Evolutionary conservation across 805 yeast genomes (phyloP).

Genomic region (Jamesozyma piceae): DNA sequence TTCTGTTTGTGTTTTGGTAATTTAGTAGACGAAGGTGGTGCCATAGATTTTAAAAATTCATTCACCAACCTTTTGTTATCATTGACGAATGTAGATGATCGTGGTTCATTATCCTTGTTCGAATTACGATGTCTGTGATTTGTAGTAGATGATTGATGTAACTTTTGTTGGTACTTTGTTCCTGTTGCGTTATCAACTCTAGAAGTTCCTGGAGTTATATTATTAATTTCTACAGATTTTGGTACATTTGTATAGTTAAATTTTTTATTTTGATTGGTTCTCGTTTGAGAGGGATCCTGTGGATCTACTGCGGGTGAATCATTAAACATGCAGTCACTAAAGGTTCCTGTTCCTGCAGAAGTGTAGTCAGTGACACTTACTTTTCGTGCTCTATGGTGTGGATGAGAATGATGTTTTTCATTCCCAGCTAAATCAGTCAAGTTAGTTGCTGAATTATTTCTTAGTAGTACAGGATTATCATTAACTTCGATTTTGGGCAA

Average conservation of each 20-base stretch:
- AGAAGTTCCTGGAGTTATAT: not conserved
- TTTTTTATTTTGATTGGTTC: not conserved
- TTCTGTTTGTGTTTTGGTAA: not conserved
- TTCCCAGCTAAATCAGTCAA: slow-evolving; percentile 1
- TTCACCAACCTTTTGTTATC: slow-evolving; percentile 23
- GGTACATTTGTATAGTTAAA: not conserved
- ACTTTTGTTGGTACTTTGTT: not conserved
- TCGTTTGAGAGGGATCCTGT: not conserved
- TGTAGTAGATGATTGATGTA: not conserved
- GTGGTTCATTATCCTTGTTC: not conserved
- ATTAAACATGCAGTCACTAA: slow-evolving; percentile 22
- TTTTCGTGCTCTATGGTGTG: slow-evolving; percentile 4
- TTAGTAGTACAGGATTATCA: not conserved
- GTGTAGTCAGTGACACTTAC: slow-evolving; percentile 14
- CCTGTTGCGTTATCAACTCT: not conserved
- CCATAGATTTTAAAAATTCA: slow-evolving; percentile 22
- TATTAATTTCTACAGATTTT: not conserved
- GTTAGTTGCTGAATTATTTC: slow-evolving; percentile 1
- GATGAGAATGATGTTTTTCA: slow-evolving; percentile 4
- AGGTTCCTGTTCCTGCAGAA: slow-evolving; percentile 24
- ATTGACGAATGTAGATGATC: slow-evolving; percentile 5
- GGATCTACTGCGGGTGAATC: not conserved
- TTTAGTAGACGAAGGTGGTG: slow-evolving; percentile 11
- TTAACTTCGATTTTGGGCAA: not conserved
- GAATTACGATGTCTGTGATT: slow-evolving; percentile 2